Percentiles rank a stretch among this genome's conserved stretches.
phyloP scores from a whole-genome alignment of 352 stramenopile species.

The Peronospora farinosa region DNA sequence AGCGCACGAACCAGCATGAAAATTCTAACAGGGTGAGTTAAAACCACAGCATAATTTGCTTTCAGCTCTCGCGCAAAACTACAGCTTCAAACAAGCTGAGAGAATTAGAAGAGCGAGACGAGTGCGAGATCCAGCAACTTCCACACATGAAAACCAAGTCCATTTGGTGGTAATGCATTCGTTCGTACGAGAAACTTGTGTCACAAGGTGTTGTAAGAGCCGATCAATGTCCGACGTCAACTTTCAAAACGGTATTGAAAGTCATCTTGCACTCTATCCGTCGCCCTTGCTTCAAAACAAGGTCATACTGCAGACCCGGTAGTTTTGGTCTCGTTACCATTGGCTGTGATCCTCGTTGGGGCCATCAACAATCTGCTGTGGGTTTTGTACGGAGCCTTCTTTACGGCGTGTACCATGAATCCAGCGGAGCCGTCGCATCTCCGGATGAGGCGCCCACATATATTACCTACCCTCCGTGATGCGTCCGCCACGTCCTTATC shows the following conservation, averaged over 20 bases:
- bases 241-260: too few relatives aligned
- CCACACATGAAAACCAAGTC: not conserved
- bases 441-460: slow-evolving; percentile 19
- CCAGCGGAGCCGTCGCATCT: slow-evolving; percentile 14
- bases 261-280: slow-evolving; percentile 43
- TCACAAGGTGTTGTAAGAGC: too few relatives aligned
- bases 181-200: too few relatives aligned
- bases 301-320: slow-evolving; percentile 45
- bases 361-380: slow-evolving; percentile 72
- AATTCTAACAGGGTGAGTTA: not conserved
- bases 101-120: not conserved
- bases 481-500: slow-evolving; percentile 8
- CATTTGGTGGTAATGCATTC: too few relatives aligned
- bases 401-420: slow-evolving; percentile 46
- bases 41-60: not conserved
- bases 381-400: slow-evolving; percentile 58
- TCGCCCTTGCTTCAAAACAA: slow-evolving; percentile 60
- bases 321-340: slow-evolving; percentile 46
- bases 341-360: slow-evolving; percentile 55
- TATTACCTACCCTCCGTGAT: slow-evolving; percentile 25
- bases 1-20: not conserved
- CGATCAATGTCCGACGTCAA: too few relatives aligned
- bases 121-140: not conserved
- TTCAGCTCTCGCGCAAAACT: not conserved
- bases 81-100: not conserved